A percentile compares a stretch with the other conserved stretches of the same genome.
Evolutionary conservation across 2,329 filamentous ascomycete genomes (phyloP).

Genomic region (Kalmusia sp.): DNA sequence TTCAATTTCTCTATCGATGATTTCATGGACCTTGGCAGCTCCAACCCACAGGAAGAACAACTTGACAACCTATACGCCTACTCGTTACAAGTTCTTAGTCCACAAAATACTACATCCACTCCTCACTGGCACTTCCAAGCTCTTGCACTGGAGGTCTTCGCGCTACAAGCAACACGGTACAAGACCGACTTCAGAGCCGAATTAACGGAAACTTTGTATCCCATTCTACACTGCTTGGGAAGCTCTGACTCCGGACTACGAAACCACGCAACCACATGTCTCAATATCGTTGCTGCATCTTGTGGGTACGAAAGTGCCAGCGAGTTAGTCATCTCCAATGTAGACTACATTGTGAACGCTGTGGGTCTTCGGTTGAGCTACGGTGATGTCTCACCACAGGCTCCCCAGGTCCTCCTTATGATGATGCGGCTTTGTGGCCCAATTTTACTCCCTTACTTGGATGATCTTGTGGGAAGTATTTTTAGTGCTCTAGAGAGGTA

Average conservation of each 20-base stretch:
- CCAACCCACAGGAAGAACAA: conserved; percentile 37
- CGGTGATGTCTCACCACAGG: conserved; percentile 89
- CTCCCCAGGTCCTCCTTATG: conserved; percentile 90
- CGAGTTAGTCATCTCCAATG: conserved; percentile 85
- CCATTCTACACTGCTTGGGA: conserved; percentile 86
- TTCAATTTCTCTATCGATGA: conserved; percentile 66
- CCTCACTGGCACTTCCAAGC: conserved; percentile 77
- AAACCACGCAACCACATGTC: conserved; percentile 79
- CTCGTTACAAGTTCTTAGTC: conserved; percentile 67
- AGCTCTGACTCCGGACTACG: conserved; percentile 73
- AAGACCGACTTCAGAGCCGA: conserved; percentile 78
- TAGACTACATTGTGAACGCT: conserved; percentile 95
- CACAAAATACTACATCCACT: conserved; percentile 42
- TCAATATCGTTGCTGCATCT: conserved; percentile 78
- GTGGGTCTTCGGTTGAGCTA: conserved; percentile 88
- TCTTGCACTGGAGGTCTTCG: conserved; percentile 80
- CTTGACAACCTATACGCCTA: conserved; percentile 73
- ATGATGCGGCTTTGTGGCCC: conserved; percentile 90
- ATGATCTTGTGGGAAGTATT: conserved; percentile 89
- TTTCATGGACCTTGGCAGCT: conserved; percentile 64
- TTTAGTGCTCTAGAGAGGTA: conserved; percentile 95
- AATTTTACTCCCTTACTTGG: conserved; percentile 81
- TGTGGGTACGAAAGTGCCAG: conserved; percentile 79
- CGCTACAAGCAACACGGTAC: conserved; percentile 74
- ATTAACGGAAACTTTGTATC: conserved; percentile 89